Evolutionary conservation across 352 stramenopile species (phyloP), one percentile per base, ranked within the genome.

Genomic region (Phytophthora agathidicida): DNA sequence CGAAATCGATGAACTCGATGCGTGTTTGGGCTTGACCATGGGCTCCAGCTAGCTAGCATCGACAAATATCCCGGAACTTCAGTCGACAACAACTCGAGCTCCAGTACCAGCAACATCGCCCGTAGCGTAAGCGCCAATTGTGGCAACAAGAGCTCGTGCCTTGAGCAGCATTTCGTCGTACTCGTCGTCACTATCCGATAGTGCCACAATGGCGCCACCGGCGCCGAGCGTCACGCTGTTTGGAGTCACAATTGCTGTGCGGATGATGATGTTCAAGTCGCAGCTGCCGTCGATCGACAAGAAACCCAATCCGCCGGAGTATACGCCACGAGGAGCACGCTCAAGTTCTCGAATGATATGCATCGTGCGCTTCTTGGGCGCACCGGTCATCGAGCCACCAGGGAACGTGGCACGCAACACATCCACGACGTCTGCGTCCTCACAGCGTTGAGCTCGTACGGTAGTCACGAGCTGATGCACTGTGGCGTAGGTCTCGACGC

Each of bases 201-300:
- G 81, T 9, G 90, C 93, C 44, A 98, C 96, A 53, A 99, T 98
- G 22, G 97, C 97, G 14, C 96, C 97, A 27, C 97, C 97, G 22
- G 94, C 90, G n/a, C 96, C 96, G 36, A 99, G 88, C 3, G 45
- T 93, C 60, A 85, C 88, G 59, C 71, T 85, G 60, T 66, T 54
- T 5, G 72, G 71, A 35, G 89, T 97, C 31, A 98, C 58, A 27
- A 99, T 81, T 8, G 95, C 96, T 23, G 96, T 98, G 37, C 97
- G 92, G 66, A 99, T 99, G 31, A 99, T 89, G 53, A 99, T 98
- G 76, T 99, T 99, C 59, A 99, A 84, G 65, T 99, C 96, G 54
- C 94, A 97, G 43, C 79, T 91, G 10, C 95, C 95, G 74, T 98
- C 95, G n/a, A 98, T 66, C 32, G 93, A 97, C 11, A 99, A 59